These are phyloP conservation scores for Colletotrichum godetiae DNA, from an alignment of 2,329 filamentous ascomycete genomes.

Conservation along the genomic window DNA sequence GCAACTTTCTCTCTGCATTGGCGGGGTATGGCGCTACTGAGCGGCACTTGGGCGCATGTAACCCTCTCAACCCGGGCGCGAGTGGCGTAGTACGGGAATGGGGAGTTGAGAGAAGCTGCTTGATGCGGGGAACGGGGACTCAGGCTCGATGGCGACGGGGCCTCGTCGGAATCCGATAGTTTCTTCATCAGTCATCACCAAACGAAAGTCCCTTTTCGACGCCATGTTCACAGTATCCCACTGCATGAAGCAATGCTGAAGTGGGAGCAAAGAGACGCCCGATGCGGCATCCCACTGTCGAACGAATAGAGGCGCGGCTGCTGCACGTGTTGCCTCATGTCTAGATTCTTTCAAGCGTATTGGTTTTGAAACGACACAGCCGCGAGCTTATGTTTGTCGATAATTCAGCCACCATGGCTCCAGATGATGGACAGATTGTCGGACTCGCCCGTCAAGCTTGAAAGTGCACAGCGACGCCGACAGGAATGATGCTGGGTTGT, in stretches of 20 bases:
- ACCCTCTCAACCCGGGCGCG: neutral
- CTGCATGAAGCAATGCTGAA: neutral
- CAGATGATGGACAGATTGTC: neutral
- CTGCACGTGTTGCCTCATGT: neutral
- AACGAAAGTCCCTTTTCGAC: neutral
- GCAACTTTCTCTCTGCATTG: neutral
- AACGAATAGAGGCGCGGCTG: neutral
- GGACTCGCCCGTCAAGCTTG: neutral
- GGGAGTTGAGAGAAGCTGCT: slow-evolving; percentile 4
- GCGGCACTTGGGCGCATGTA: slow-evolving; percentile 28
- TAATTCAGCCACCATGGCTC: neutral
- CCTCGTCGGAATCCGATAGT: neutral
- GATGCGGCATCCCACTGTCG: neutral
- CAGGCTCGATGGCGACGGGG: neutral
- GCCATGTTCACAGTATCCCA: neutral
- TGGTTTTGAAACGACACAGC: neutral
- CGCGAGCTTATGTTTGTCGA: neutral
- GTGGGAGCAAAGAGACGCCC: neutral
- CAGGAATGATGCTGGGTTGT: slow-evolving; percentile 9
- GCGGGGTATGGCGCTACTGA: slow-evolving; percentile 2
- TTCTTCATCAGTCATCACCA: neutral
- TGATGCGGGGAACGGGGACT: slow-evolving; percentile 10
- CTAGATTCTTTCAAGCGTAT: neutral
- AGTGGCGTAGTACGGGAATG: neutral
- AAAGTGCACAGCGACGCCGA: neutral